Conservation (phyloP, 2,329 filamentous ascomycete genomes). For the Tolypocladium inflatum region DNA sequence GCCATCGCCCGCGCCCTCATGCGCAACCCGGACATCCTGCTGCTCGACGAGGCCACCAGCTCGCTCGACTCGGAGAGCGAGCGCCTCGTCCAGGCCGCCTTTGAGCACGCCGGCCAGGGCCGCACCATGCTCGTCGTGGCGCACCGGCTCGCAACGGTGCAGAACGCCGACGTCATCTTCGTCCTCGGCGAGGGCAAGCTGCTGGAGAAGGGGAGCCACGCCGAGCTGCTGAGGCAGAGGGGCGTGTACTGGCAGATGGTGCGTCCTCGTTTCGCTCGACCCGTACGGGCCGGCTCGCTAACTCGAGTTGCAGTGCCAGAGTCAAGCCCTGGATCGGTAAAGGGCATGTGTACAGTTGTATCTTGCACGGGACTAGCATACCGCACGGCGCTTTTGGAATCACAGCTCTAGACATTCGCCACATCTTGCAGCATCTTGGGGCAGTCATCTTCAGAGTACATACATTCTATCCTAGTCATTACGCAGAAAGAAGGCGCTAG, state of each 20-base stretch:
- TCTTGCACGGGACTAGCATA: background rate
- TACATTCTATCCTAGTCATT: background rate
- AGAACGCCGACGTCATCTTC: constrained; percentile 72
- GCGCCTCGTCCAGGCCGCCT: constrained; percentile 54
- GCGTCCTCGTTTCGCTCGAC: constrained; percentile 13
- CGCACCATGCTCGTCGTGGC: constrained; percentile 67
- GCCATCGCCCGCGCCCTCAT: constrained; percentile 61
- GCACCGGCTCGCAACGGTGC: constrained; percentile 66
- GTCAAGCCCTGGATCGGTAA: constrained; percentile 46
- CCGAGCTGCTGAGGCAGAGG: constrained; percentile 38
- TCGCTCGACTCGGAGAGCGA: constrained; percentile 56
- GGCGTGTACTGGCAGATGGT: constrained; percentile 52
- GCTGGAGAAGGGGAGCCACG: constrained; percentile 43
- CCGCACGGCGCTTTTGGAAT: background rate
- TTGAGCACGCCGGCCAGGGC: constrained; percentile 52
- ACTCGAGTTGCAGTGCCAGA: constrained; percentile 37
- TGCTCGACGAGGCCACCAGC: constrained; percentile 66
- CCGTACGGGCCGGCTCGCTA: background rate
- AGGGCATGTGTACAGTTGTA: background rate
- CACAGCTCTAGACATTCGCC: background rate
- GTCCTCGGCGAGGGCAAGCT: constrained; percentile 59
- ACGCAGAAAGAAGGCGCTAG: background rate
- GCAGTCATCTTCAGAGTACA: background rate
- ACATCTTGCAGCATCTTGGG: background rate
- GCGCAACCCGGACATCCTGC: constrained; percentile 53